Evolutionary conservation across 768 basidiomycete species (phyloP).

Genomic region (Boletales sp.): DNA sequence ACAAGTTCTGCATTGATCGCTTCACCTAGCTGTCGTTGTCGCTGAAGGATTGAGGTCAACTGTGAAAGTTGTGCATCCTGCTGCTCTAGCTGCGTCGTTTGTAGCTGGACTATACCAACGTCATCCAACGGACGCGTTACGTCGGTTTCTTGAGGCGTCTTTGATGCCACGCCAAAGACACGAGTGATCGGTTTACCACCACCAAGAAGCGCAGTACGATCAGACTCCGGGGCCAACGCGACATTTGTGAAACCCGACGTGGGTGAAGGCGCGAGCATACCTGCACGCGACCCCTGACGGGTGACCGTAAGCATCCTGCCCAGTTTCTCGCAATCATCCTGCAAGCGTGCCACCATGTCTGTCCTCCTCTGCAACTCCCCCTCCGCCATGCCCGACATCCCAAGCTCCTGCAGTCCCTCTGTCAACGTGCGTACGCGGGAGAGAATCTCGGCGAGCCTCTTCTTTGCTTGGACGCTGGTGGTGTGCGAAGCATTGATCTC

Average conservation of each 20-base stretch:
- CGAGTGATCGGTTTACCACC: slow-evolving; percentile 53
- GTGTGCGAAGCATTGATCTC: slow-evolving; percentile 75
- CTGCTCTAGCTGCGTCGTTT: slow-evolving; percentile 73
- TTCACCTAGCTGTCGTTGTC: slow-evolving; percentile 83
- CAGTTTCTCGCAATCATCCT: slow-evolving; percentile 89
- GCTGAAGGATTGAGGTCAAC: slow-evolving; percentile 74
- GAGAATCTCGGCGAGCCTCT: slow-evolving; percentile 75
- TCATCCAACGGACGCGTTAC: slow-evolving; percentile 86
- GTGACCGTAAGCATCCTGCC: slow-evolving; percentile 81
- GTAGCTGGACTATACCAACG: slow-evolving; percentile 72
- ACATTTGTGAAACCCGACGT: slow-evolving; percentile 27
- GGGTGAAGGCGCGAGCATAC: slow-evolving; percentile 26
- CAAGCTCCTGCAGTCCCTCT: slow-evolving; percentile 62
- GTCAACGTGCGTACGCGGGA: slow-evolving; percentile 70
- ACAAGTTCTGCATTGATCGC: slow-evolving; percentile 83
- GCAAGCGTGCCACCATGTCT: slow-evolving; percentile 84
- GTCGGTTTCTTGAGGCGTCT: slow-evolving; percentile 72
- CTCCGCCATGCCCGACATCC: slow-evolving; percentile 70
- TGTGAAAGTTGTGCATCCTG: slow-evolving; percentile 83
- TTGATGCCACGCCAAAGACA: slow-evolving; percentile 68
- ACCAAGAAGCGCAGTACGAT: slow-evolving; percentile 65
- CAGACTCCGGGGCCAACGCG: slow-evolving; percentile 44
- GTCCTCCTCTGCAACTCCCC: slow-evolving; percentile 90
- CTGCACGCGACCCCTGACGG: slow-evolving; percentile 45
- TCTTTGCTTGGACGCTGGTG: slow-evolving; percentile 81